A percentile compares a stretch with the other conserved stretches of the same genome.
Conservation (phyloP, 176 grass and related monocot genomes). For the Microstegium vimineum region DNA sequence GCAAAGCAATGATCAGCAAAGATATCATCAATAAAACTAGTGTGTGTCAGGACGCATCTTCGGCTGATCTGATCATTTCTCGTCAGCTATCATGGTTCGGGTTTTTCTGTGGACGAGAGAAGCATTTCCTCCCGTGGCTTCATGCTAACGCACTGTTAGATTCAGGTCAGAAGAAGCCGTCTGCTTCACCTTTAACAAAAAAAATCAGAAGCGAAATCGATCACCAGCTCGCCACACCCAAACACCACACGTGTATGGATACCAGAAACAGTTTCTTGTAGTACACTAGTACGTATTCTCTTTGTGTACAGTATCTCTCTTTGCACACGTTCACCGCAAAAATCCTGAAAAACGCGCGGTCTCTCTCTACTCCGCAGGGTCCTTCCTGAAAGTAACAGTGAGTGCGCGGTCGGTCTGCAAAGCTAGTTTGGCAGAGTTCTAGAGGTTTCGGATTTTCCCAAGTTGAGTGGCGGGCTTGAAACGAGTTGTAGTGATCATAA, state of each 20-base stretch:
- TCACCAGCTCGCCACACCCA: neutral
- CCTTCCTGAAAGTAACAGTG: neutral
- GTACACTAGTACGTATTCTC: neutral
- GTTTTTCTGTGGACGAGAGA: neutral
- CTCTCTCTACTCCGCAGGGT: neutral
- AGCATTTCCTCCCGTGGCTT: slow-evolving; percentile 15
- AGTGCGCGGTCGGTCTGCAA: neutral
- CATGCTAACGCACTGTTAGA: neutral
- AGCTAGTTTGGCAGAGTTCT: neutral
- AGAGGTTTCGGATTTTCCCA: slow-evolving; percentile 6
- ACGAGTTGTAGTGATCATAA: slow-evolving; percentile 5
- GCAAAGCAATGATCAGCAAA: neutral
- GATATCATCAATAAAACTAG: neutral
- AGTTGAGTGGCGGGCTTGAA: slow-evolving; percentile 16
- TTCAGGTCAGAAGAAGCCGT: slow-evolving; percentile 1
- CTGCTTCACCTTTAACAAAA: neutral
- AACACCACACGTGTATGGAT: neutral
- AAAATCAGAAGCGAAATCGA: neutral
- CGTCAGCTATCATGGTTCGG: slow-evolving; percentile 18
- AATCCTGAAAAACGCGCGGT: neutral
- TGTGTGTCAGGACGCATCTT: slow-evolving; percentile 1
- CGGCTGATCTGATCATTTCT: slow-evolving; percentile 1
- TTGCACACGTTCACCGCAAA: neutral
- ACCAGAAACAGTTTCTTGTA: neutral
- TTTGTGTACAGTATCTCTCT: neutral